A percentile compares a stretch with the other conserved stretches of the same genome.
phyloP scores from a whole-genome alignment of 108 stramenopile genomes.

The Skeletonema costatum region DNA sequence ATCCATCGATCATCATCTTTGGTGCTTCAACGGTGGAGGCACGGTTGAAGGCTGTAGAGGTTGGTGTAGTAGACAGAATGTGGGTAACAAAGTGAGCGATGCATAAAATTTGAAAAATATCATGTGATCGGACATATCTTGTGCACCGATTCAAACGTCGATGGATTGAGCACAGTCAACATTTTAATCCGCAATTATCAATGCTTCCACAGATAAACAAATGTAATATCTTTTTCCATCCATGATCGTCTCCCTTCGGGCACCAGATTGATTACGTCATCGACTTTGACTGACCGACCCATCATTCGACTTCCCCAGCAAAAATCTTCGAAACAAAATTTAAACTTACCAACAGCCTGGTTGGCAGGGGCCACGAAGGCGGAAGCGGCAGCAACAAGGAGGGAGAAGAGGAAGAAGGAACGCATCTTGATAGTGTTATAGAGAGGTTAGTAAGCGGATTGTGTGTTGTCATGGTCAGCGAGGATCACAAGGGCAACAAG shows the following conservation, averaged over 20 bases:
- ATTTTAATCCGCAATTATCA: too few species aligned
- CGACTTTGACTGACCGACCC: slow-evolving; percentile 8
- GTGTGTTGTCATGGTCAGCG: not conserved
- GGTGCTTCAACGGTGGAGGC: slow-evolving; percentile 48
- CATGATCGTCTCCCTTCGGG: not conserved
- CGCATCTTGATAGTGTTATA: slow-evolving; percentile 41
- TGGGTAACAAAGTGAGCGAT: not conserved
- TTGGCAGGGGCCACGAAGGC: slow-evolving; percentile 83
- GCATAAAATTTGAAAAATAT: not conserved
- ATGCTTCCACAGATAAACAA: too few species aligned
- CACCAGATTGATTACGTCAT: not conserved
- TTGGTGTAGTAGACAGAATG: not conserved
- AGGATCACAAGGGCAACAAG: not conserved
- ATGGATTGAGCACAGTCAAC: not conserved
- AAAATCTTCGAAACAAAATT: not conserved
- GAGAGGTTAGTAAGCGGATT: slow-evolving; percentile 13
- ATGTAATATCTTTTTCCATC: not conserved
- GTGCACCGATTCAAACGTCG: not conserved
- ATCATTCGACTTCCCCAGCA: not conserved
- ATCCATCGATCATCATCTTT: slow-evolving; percentile 74
- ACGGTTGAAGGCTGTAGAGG: slow-evolving; percentile 51
- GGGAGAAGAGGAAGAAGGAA: slow-evolving; percentile 72
- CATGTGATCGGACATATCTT: not conserved
- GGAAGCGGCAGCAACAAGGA: slow-evolving; percentile 76
- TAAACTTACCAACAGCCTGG: slow-evolving; percentile 65